Evolutionary conservation across 164 flowering plant species (phyloP).

Genomic region (Dillenia suffruticosa): DNA sequence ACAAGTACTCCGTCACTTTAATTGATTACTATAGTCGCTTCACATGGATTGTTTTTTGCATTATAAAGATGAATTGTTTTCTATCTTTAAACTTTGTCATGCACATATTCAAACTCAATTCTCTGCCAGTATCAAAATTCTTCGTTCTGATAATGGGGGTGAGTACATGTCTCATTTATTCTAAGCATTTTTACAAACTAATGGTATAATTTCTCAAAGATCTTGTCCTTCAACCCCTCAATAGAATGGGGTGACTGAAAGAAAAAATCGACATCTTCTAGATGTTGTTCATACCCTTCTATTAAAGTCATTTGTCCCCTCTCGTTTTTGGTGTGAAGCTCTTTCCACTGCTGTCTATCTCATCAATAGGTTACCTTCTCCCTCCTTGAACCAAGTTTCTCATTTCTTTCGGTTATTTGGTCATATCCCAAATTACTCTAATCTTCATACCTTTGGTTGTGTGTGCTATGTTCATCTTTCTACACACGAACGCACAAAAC

Average conservation of each 20-base stretch:
- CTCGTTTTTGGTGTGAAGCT: constrained; percentile 13
- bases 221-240: constrained; percentile 10
- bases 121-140: neutral
- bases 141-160: constrained; percentile 4
- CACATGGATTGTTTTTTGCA: constrained; percentile 11
- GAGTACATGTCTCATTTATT: neutral
- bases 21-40: constrained; percentile 9
- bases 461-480: constrained; percentile 16
- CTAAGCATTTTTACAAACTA: neutral
- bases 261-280: constrained; percentile 10
- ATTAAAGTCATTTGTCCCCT: constrained; percentile 4
- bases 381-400: neutral
- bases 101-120: constrained; percentile 5
- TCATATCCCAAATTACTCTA: constrained; percentile 4
- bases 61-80: constrained; percentile 5
- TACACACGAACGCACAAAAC: constrained; percentile 4
- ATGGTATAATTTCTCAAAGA: constrained; percentile 8
- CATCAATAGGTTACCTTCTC: constrained; percentile 7
- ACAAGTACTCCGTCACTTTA: constrained; percentile 5
- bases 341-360: constrained; percentile 5
- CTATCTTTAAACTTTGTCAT: neutral
- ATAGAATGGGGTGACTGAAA: constrained; percentile 10
- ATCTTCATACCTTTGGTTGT: constrained; percentile 5
- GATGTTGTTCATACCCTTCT: constrained; percentile 8
- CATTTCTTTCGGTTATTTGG: neutral